A percentile compares a stretch with the other conserved stretches of the same genome.
Conservation (phyloP, 768 basidiomycete genomes). For the Epithele typhae region DNA sequence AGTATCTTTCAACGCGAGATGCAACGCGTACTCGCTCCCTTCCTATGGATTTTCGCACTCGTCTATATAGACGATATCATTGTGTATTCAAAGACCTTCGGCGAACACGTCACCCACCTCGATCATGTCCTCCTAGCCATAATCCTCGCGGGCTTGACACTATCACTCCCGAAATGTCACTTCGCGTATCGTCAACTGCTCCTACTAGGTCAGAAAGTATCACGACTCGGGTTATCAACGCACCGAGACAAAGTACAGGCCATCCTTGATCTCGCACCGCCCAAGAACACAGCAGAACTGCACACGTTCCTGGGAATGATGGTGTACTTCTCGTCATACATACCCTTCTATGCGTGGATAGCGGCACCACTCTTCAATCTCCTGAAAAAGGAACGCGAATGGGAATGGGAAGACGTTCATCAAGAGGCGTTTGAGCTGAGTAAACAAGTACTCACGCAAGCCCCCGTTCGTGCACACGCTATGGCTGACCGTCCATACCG, state of each 20-base stretch:
- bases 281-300: conserved; percentile 14
- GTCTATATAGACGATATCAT: conserved; percentile 10
- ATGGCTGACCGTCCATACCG: conserved; percentile 15
- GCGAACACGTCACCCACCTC: conserved; percentile 2
- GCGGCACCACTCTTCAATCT: conserved; percentile 21
- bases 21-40: conserved; percentile 10
- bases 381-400: conserved; percentile 16
- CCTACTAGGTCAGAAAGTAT: conserved; percentile 38
- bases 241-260: conserved; percentile 34
- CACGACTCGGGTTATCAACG: conserved; percentile 32
- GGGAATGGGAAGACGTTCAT: conserved; percentile 18
- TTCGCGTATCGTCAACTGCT: conserved; percentile 30
- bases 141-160: conserved; percentile 18
- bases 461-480: conserved; percentile 20
- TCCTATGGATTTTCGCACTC: not conserved
- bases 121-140: conserved; percentile 15
- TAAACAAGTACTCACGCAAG: conserved; percentile 15
- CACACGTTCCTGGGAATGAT: conserved; percentile 25
- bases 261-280: conserved; percentile 24
- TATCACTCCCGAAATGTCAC: conserved; percentile 33
- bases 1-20: conserved; percentile 39
- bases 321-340: conserved; percentile 23
- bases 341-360: conserved; percentile 22
- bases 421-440: conserved; percentile 19
- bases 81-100: conserved; percentile 6